A percentile compares a stretch with the other conserved stretches of the same genome.
phyloP scores from a whole-genome alignment of 305 asterid species.

The Coffea humblotiana region DNA sequence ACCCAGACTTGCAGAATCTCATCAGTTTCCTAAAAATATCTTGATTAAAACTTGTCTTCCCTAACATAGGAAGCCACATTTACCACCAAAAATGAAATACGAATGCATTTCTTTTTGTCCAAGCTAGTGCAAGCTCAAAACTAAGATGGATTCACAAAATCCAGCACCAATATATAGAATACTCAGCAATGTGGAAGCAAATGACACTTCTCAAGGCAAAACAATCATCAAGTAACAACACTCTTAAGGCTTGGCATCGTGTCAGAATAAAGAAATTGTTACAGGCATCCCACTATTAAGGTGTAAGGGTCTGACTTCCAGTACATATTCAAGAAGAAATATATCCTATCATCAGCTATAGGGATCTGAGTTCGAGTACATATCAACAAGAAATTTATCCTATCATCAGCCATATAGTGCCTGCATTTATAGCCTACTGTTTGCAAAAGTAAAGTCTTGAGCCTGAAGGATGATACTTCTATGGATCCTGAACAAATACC shows the following conservation, averaged over 20 bases:
- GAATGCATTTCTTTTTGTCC: background rate
- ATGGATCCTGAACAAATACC: background rate
- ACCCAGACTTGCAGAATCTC: too few relatives aligned
- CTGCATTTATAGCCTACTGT: background rate
- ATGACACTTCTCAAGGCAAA: background rate
- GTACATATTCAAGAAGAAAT: background rate
- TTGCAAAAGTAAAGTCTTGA: background rate
- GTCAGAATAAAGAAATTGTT: background rate
- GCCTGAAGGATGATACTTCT: constrained; percentile 5
- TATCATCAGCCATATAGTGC: background rate
- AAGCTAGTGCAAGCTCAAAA: background rate
- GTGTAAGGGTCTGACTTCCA: background rate
- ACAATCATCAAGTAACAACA: constrained; percentile 1
- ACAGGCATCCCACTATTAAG: background rate
- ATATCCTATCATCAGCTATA: background rate
- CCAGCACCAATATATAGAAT: background rate
- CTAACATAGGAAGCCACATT: background rate
- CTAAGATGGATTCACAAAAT: background rate
- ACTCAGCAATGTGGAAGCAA: background rate
- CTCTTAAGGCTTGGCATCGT: background rate
- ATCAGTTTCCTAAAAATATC: too few relatives aligned
- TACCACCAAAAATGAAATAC: background rate
- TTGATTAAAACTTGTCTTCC: background rate
- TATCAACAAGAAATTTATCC: background rate
- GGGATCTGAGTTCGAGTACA: background rate